phyloP scores from a whole-genome alignment of 2,329 filamentous ascomycete species.

The Hypoxylon sp. region DNA sequence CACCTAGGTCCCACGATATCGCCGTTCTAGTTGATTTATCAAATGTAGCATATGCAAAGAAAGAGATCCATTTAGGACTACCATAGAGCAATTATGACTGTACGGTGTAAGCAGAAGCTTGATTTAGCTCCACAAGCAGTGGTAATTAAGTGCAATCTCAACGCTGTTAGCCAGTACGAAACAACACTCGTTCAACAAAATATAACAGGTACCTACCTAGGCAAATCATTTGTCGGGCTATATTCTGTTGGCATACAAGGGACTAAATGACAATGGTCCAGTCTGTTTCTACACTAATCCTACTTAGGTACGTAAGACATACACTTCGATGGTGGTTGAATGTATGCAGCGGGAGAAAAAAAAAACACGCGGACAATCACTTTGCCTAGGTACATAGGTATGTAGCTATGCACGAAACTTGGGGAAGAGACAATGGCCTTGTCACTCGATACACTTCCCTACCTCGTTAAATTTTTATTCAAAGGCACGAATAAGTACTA shows the following conservation, averaged over 20 bases:
- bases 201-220: too few relatives aligned
- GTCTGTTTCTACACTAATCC: background rate
- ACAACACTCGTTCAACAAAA: background rate
- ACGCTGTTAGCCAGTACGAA: background rate
- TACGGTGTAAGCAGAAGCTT: background rate
- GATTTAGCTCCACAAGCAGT: background rate
- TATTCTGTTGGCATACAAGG: background rate
- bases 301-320: conserved; percentile 4
- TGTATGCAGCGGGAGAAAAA: background rate
- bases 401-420: too few relatives aligned
- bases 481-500: too few relatives aligned
- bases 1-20: background rate
- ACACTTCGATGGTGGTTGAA: background rate
- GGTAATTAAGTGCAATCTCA: background rate
- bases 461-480: background rate
- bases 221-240: background rate
- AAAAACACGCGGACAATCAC: background rate
- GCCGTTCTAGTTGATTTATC: background rate
- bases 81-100: background rate
- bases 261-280: background rate
- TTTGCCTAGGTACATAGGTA: too few relatives aligned
- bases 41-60: background rate
- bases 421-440: conserved; percentile 20
- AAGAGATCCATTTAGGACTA: background rate
- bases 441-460: background rate